Conservation (phyloP, 2,329 filamentous ascomycete genomes). For the Ambrosiella xylebori region DNA sequence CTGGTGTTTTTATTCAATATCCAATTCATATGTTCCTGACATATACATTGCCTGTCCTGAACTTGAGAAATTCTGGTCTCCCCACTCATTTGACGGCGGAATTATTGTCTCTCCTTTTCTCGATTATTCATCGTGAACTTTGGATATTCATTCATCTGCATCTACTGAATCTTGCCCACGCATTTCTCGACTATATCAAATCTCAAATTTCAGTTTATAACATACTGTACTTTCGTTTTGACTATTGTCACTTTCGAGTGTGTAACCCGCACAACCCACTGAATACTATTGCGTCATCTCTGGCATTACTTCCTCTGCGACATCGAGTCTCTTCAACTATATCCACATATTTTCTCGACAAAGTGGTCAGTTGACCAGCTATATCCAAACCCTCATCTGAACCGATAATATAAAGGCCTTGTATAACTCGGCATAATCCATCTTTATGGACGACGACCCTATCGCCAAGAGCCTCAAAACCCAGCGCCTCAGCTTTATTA, state of each 20-base stretch:
- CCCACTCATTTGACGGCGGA: background rate
- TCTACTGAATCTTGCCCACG: too few relatives aligned
- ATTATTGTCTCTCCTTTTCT: constrained; percentile 1
- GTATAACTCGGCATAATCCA: background rate
- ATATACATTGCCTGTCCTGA: too few relatives aligned
- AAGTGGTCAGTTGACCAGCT: background rate
- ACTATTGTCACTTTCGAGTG: too few relatives aligned
- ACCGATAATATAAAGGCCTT: background rate
- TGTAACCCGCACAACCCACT: too few relatives aligned
- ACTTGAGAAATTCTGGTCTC: background rate
- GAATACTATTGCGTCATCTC: too few relatives aligned
- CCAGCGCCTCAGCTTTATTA: constrained; percentile 13
- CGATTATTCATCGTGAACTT: background rate
- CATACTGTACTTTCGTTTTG: too few relatives aligned
- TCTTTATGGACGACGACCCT: constrained; percentile 13
- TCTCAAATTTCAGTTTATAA: background rate
- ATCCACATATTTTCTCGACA: too few relatives aligned
- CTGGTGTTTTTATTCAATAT: background rate
- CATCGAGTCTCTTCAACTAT: too few relatives aligned
- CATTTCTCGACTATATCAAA: background rate
- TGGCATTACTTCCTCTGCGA: too few relatives aligned
- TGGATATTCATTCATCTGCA: background rate
- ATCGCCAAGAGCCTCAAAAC: constrained; percentile 13
- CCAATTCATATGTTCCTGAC: background rate
- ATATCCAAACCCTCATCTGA: background rate